Evolutionary conservation across 2,329 filamentous ascomycete species (phyloP).

Genomic region (Rhynchosporium secalis): DNA sequence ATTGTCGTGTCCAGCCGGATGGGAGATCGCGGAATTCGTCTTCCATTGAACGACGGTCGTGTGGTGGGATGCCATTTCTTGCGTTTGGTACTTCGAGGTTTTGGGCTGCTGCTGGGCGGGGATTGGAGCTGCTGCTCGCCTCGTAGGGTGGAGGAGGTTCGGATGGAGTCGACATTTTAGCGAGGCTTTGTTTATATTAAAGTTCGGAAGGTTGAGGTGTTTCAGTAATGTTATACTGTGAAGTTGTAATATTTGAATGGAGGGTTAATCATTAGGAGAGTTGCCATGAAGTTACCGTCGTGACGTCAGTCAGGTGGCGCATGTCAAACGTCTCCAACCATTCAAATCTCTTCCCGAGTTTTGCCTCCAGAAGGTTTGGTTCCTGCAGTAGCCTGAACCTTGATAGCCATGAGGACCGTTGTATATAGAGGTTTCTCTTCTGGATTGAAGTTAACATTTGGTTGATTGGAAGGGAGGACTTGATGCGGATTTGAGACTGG

Average conservation of each 20-base stretch:
- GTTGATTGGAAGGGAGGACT: not conserved
- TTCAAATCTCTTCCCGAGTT: constrained; percentile 8
- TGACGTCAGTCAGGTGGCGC: constrained; percentile 14
- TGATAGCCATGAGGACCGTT: constrained; percentile 26
- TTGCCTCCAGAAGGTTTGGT: constrained; percentile 2
- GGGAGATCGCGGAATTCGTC: constrained; percentile 57
- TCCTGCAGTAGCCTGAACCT: constrained; percentile 22
- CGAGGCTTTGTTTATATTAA: not conserved
- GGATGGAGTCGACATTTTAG: constrained; percentile 17
- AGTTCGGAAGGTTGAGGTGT: constrained; percentile 8
- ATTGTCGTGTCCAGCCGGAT: constrained; percentile 56
- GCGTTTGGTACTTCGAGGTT: constrained; percentile 37
- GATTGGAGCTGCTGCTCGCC: constrained; percentile 16
- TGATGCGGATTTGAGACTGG: constrained; percentile 24
- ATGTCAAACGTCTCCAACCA: not conserved
- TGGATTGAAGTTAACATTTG: constrained; percentile 16
- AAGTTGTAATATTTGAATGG: no score
- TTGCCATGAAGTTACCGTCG: not conserved
- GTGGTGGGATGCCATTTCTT: constrained; percentile 54
- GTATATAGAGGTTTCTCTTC: constrained; percentile 25
- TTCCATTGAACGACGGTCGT: constrained; percentile 59
- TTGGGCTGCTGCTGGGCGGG: not conserved
- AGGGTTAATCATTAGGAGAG: not conserved
- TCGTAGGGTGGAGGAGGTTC: constrained; percentile 43
- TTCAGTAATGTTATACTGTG: not conserved